Evolutionary conservation across 208 protist species (phyloP), one percentile per base, ranked within the genome.

Genomic region (Crithidia expoeki): DNA sequence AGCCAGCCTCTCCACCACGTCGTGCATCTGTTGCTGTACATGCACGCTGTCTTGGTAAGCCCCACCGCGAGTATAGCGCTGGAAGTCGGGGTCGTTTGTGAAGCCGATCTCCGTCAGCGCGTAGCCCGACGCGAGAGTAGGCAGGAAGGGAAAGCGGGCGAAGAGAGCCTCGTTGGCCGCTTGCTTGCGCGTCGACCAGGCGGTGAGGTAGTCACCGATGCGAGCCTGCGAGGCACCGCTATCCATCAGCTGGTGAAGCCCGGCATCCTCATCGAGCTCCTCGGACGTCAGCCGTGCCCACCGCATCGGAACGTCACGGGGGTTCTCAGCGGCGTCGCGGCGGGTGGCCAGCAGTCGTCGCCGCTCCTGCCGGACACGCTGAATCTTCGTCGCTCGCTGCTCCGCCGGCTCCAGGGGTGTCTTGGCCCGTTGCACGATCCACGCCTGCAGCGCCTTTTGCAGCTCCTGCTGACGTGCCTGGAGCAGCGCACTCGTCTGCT

Each of bases 81-180:
- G 51, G 66, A 88, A 92, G 27, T 80, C 72, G 0, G 27, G 17
- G 60, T 90, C 76, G 32, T 69, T 71, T 23, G 53, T 60, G 75
- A 90, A 85, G 51, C 74, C 78, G 10, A 87, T 51, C 58, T 94
- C 80, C 11, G 75, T 78, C 28, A 94, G 77, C 6, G 88, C 72
- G 40, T 85, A 69, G 30, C 85, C 85, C 46, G 70, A 74, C n/a
- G 83, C 79, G 25, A 94, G 58, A 10, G 74, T 73, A 4, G 74
- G 62, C 36, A 94, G 77, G 64, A 94, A 94, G 3, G 76, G 68
- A 63, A 85, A 94, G 17, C 61, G 50, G 4, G 53, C 64, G 53
- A 90, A 91, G 42, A 94, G 70, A 16, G 74, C 70, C 63, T 90
- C 88, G 75, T 89, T 94, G 61, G 80, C 75, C 4, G 56, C 56